These are phyloP conservation scores for Rhamnella rubrinervis DNA, from an alignment of 331 rosid genomes.

Conservation along the genomic window DNA sequence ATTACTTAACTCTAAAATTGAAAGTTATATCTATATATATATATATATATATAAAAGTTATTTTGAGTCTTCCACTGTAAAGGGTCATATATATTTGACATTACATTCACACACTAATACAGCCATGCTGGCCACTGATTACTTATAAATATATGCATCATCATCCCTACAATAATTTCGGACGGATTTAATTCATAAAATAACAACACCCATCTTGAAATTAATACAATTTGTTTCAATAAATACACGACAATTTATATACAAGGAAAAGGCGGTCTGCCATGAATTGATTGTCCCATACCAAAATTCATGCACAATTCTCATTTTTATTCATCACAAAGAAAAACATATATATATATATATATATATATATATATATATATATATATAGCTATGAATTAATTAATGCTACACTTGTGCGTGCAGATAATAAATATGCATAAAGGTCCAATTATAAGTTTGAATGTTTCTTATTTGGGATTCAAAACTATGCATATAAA, in stretches of 20 bases:
- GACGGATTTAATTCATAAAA: not conserved
- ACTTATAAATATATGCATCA: too few relatives aligned
- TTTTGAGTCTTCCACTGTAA: not conserved
- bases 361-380: not conserved
- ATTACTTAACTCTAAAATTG: not conserved
- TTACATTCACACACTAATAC: too few relatives aligned
- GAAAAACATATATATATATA: not conserved
- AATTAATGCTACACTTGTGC: not conserved
- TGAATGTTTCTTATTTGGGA: not conserved
- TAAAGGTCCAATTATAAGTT: not conserved
- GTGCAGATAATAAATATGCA: not conserved
- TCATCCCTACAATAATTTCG: too few relatives aligned
- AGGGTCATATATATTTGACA: too few relatives aligned
- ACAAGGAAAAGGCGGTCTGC: slow-evolving; percentile 8
- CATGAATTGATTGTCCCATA: not conserved
- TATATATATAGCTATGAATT: not conserved
- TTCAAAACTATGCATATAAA: slow-evolving; percentile 2
- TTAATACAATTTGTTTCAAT: slow-evolving; percentile 13
- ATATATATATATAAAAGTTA: not conserved
- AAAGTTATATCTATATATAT: not conserved
- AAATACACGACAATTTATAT: not conserved
- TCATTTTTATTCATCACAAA: not conserved
- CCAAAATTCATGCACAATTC: slow-evolving; percentile 25
- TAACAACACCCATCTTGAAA: not conserved
- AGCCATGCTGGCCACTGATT: too few relatives aligned